phyloP scores from a whole-genome alignment of 495 filamentous ascomycete genomes.

The Penicillium bialowiezense region DNA sequence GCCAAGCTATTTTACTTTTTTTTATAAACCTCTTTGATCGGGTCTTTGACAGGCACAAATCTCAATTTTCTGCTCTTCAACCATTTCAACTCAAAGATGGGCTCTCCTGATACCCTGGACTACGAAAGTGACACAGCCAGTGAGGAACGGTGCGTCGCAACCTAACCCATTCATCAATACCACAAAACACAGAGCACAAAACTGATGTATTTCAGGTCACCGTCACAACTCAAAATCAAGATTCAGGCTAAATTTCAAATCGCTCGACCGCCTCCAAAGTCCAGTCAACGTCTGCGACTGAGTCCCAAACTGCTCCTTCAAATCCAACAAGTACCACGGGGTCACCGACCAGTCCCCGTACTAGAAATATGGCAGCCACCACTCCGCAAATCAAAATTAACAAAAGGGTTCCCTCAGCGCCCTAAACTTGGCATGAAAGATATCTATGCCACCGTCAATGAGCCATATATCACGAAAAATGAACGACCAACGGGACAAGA shows the following conservation, averaged over 20 bases:
- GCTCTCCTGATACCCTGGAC: slow-evolving; percentile 6
- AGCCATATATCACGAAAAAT: slow-evolving; percentile 17
- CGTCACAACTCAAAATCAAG: slow-evolving; percentile 11
- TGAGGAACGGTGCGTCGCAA: slow-evolving; percentile 22
- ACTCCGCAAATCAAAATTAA: slow-evolving; percentile 26
- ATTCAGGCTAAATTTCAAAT: slow-evolving; percentile 34
- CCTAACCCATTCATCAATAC: neutral
- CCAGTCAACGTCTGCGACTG: slow-evolving; percentile 25
- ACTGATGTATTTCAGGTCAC: no score
- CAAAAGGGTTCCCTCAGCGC: slow-evolving; percentile 14
- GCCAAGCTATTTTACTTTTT: neutral
- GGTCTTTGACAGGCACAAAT: no score
- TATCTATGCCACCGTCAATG: slow-evolving; percentile 33
- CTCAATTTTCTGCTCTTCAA: neutral
- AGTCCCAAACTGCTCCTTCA: slow-evolving; percentile 34
- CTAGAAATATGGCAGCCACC: slow-evolving; percentile 39
- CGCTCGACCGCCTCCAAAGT: slow-evolving; percentile 36
- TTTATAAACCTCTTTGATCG: neutral
- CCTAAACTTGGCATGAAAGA: slow-evolving; percentile 30
- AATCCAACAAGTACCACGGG: slow-evolving; percentile 36
- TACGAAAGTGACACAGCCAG: slow-evolving; percentile 25
- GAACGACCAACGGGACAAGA: neutral
- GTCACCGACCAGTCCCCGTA: slow-evolving; percentile 30
- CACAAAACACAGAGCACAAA: no score
- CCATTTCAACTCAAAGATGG: slow-evolving; percentile 4